phyloP scores from a whole-genome alignment of 169 alveolate species.

The Besnoitia besnoiti region DNA sequence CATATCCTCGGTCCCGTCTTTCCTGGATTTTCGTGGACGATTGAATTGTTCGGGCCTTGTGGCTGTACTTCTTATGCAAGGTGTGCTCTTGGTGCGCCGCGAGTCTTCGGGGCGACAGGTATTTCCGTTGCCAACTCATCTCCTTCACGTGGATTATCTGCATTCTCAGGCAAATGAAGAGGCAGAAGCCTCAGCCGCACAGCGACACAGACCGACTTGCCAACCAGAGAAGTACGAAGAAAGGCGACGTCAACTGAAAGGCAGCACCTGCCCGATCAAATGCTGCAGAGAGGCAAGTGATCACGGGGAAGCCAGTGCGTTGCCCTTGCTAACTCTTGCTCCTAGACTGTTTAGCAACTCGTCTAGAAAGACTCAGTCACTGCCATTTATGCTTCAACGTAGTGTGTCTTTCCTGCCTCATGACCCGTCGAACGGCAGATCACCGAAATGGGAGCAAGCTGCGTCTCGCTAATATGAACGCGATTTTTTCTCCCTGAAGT shows the following conservation, averaged over 20 bases:
- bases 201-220: slow-evolving; percentile 58
- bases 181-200: slow-evolving; percentile 43
- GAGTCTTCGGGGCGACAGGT: background rate
- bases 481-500: too few relatives aligned
- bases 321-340: too few relatives aligned
- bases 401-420: too few relatives aligned
- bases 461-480: too few relatives aligned
- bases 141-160: background rate
- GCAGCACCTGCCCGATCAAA: slow-evolving; percentile 54
- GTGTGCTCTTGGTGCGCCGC: background rate
- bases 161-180: slow-evolving; percentile 40
- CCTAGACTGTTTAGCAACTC: too few relatives aligned
- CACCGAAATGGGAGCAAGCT: too few relatives aligned
- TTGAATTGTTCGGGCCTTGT: background rate
- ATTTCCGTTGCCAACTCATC: background rate
- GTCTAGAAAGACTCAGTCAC: too few relatives aligned
- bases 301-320: background rate
- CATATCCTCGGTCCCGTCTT: background rate
- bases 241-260: slow-evolving; percentile 36
- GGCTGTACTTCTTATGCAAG: background rate
- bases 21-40: background rate
- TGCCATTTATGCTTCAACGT: too few relatives aligned
- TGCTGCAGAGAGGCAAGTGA: slow-evolving; percentile 66
- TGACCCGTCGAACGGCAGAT: too few relatives aligned
- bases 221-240: slow-evolving; percentile 52